Percentiles rank a stretch among this genome's conserved stretches.
Evolutionary conservation across 192 early-diverging fungal species (phyloP).

Genomic region (Coemansia sp.): DNA sequence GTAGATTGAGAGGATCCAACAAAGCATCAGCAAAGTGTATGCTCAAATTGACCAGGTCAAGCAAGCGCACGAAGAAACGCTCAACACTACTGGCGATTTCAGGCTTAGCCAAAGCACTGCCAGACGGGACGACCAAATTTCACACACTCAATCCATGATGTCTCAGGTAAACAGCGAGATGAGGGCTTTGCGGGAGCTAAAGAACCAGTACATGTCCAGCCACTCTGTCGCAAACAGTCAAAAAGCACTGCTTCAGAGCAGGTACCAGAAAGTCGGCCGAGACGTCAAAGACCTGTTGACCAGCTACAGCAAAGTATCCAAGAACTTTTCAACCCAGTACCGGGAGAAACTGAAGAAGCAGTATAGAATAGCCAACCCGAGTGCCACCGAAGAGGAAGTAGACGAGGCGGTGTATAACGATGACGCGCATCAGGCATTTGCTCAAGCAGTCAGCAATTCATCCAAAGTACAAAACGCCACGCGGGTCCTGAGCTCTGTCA

Average conservation of each 20-base stretch:
- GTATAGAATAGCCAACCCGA: slow-evolving; percentile 28
- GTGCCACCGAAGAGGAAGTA: slow-evolving; percentile 24
- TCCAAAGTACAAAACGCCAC: slow-evolving; percentile 7
- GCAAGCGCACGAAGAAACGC: slow-evolving; percentile 2
- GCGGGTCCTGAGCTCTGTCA: slow-evolving; percentile 21
- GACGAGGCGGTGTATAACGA: slow-evolving; percentile 29
- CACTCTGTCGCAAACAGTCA: neutral
- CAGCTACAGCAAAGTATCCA: slow-evolving; percentile 1
- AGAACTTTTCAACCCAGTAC: neutral
- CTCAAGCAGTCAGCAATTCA: slow-evolving; percentile 12
- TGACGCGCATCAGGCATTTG: slow-evolving; percentile 31
- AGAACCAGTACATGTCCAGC: neutral
- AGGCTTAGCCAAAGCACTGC: slow-evolving; percentile 6
- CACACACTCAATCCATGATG: neutral
- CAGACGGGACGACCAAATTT: slow-evolving; percentile 2
- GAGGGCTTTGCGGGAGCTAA: neutral
- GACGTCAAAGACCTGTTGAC: neutral
- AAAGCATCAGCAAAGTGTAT: neutral
- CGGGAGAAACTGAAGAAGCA: slow-evolving; percentile 17
- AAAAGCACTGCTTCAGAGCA: neutral
- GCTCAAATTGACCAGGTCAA: slow-evolving; percentile 6
- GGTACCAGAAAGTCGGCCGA: neutral
- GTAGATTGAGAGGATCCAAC: neutral
- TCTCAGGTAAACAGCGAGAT: neutral
- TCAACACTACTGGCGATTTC: slow-evolving; percentile 1